Evolutionary conservation across 2,329 filamentous ascomycete species (phyloP), one percentile per base, ranked within the genome.

Genomic region (Metarhizium sp.): DNA sequence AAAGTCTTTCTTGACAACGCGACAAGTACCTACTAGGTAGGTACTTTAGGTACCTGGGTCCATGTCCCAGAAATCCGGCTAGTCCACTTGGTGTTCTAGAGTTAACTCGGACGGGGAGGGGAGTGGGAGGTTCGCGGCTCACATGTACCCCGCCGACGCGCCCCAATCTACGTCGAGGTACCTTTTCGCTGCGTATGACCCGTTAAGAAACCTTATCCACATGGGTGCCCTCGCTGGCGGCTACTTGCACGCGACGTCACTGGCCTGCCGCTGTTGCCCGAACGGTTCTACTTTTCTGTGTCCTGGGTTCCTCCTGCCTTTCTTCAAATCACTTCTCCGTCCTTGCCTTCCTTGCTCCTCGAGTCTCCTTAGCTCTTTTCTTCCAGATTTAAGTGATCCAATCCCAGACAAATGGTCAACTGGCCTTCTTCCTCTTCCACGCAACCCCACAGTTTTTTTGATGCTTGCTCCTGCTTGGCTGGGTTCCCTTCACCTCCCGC

Each of bases 401-500:
- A 40, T 13, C 11, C 40, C 55, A 43, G 52, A 49, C 52, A n/a
- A 25, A 34, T 52, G 38, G 50, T 46, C 42, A 7, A 16, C 38
- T 2, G 38, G 38, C 52, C 32, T 30, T 51, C 20, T 55, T 51
- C 47, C 52, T 51, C 32, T 52, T 40, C 48, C 53, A 47, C 53
- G 53, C 57, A 54, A 42, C 56, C 56, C 58, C 56, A 56, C 58
- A 58, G 56, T 59, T 59, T 60, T 59, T 52, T 51, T 52, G 45
- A 55, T 53, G 50, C 56, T 53, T 57, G 56, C 50, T 49, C 54
- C 52, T 58, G 49, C 55, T 55, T 55, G 47, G 53, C 57, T 55
- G 48, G 54, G 55, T 52, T 54, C 50, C 54, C 32, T 59, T 57
- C 52, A 55, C 59, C 55, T 60, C 61, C 59, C 57, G 51, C 61